Conservation (phyloP, 495 filamentous ascomycete genomes). For the Melanomma pulvis-pyrius region DNA sequence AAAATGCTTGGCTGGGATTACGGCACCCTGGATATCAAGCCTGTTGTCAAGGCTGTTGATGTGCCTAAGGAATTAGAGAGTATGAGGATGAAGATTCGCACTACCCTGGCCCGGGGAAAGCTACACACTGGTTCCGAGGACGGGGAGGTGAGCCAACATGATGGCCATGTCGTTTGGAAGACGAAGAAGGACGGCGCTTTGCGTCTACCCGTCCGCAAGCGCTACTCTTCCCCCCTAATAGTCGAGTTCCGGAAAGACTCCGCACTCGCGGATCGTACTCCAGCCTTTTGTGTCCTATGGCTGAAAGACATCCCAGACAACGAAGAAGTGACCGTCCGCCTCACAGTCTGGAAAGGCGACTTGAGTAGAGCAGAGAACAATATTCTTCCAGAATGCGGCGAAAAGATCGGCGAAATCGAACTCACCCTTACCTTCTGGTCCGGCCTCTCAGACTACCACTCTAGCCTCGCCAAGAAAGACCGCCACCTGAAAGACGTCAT, state of each 20-base stretch:
- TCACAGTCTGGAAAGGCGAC: slow-evolving; percentile 58
- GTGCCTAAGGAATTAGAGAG: slow-evolving; percentile 49
- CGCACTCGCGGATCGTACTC: slow-evolving; percentile 55
- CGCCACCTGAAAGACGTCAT: slow-evolving; percentile 58
- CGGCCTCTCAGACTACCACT: slow-evolving; percentile 61
- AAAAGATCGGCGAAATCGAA: slow-evolving; percentile 60
- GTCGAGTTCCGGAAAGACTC: slow-evolving; percentile 61
- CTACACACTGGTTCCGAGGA: slow-evolving; percentile 48
- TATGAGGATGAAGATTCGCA: slow-evolving; percentile 60
- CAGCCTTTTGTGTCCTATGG: slow-evolving; percentile 68
- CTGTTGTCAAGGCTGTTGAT: slow-evolving; percentile 43
- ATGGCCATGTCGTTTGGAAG: slow-evolving; percentile 40
- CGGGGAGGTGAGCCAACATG: slow-evolving; percentile 33
- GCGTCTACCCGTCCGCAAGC: slow-evolving; percentile 61
- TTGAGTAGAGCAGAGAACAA: slow-evolving; percentile 40
- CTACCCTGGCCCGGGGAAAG: slow-evolving; percentile 56
- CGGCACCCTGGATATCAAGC: slow-evolving; percentile 63
- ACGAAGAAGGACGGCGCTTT: slow-evolving; percentile 48
- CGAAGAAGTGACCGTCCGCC: slow-evolving; percentile 55
- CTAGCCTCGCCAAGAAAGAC: slow-evolving; percentile 54
- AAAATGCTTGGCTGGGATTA: slow-evolving; percentile 66
- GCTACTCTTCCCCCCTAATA: slow-evolving; percentile 62
- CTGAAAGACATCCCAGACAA: slow-evolving; percentile 67
- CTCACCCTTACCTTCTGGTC: slow-evolving; percentile 58
- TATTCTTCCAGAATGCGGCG: slow-evolving; percentile 43